Evolutionary conservation across 345 rosid genomes (phyloP).

Genomic region (Dipteronia dyeriana): DNA sequence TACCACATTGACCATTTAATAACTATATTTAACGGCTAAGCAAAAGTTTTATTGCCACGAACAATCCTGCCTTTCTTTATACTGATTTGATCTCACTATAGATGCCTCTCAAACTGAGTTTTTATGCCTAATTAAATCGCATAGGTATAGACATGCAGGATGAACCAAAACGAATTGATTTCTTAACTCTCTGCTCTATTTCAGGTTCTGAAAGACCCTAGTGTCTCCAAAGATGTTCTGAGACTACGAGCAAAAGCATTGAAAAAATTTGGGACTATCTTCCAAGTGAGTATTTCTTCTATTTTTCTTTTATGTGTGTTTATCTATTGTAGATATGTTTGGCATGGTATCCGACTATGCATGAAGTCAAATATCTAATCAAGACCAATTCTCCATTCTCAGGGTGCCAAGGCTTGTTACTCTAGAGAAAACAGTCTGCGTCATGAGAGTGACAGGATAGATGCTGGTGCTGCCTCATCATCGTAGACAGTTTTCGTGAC

Average conservation of each 20-base stretch:
- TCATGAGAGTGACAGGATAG: constrained; percentile 39
- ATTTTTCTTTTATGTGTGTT: neutral
- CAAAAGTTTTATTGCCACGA: neutral
- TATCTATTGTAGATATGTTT: neutral
- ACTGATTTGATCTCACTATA: neutral
- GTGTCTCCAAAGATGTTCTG: constrained; percentile 64
- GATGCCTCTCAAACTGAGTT: neutral
- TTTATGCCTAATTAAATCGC: neutral
- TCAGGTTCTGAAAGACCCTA: constrained; percentile 91
- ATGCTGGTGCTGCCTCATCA: constrained; percentile 26
- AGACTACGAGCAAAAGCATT: constrained; percentile 62
- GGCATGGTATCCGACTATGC: neutral
- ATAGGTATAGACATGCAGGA: neutral
- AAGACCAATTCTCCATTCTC: constrained; percentile 25
- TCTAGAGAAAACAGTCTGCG: constrained; percentile 81
- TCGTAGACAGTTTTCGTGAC: constrained; percentile 23
- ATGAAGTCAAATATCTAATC: neutral
- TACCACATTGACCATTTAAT: neutral
- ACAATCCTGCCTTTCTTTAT: neutral
- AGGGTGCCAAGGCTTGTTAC: constrained; percentile 84
- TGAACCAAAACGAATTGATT: neutral
- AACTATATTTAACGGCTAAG: neutral
- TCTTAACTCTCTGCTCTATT: constrained; percentile 11
- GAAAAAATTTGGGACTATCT: constrained; percentile 84
- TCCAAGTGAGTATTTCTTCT: constrained; percentile 57